Evolutionary conservation across 73 alveolate species (phyloP).

Genomic region (Breviolum minutum): DNA sequence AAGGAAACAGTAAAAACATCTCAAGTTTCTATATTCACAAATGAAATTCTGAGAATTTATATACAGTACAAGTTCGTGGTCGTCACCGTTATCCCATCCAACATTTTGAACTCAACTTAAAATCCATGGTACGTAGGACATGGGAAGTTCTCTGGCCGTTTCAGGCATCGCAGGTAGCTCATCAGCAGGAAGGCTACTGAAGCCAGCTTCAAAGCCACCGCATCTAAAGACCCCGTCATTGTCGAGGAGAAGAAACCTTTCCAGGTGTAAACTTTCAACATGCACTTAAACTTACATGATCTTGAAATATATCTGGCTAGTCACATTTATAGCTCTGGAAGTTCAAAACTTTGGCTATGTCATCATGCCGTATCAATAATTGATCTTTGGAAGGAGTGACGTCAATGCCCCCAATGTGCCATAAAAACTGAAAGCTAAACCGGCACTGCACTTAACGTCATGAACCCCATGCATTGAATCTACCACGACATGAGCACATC

Average conservation of each 20-base stretch:
- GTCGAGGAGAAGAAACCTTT: conserved; percentile 49
- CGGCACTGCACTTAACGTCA: background rate
- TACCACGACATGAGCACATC: too few relatives aligned
- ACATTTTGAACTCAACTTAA: background rate
- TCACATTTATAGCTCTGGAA: too few relatives aligned
- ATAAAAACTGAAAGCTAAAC: too few relatives aligned
- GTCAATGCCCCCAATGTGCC: too few relatives aligned
- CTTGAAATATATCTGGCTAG: background rate
- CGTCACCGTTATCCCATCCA: background rate
- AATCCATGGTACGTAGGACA: conserved; percentile 25
- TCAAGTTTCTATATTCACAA: too few relatives aligned
- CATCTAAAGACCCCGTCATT: conserved; percentile 34
- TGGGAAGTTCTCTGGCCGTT: background rate
- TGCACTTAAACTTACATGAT: too few relatives aligned
- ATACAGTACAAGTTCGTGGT: too few relatives aligned
- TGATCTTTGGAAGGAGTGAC: too few relatives aligned
- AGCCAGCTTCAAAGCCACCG: conserved; percentile 85
- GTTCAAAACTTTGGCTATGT: too few relatives aligned
- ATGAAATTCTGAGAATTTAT: too few relatives aligned
- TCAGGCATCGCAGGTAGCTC: conserved; percentile 46
- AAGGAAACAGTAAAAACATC: too few relatives aligned
- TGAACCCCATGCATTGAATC: background rate
- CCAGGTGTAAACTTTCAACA: background rate
- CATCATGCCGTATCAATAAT: too few relatives aligned
- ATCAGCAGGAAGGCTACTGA: conserved; percentile 21